These are phyloP conservation scores for Asterophora lycoperdoides DNA, from an alignment of 768 basidiomycete species.

Conservation along the genomic window DNA sequence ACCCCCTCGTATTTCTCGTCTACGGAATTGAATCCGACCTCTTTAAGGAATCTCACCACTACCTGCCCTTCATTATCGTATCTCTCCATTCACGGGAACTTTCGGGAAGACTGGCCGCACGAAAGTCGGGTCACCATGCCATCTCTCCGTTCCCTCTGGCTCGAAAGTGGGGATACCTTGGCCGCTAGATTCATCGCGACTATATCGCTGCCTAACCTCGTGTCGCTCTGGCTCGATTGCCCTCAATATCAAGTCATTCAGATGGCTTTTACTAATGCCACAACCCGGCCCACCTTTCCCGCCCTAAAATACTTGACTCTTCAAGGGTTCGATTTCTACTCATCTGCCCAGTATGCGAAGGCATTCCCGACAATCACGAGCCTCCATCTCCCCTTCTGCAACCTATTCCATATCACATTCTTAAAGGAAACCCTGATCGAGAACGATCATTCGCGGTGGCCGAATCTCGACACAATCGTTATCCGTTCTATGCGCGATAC, in stretches of 20 bases:
- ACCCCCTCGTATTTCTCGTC: slow-evolving; percentile 7
- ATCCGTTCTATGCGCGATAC: slow-evolving; percentile 26
- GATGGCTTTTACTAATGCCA: background rate
- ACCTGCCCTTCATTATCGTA: slow-evolving; percentile 22
- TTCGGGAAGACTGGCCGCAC: slow-evolving; percentile 19
- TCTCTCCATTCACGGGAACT: slow-evolving; percentile 27
- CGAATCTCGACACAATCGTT: slow-evolving; percentile 23
- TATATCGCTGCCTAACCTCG: slow-evolving; percentile 26
- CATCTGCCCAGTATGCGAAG: slow-evolving; percentile 16
- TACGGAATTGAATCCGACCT: slow-evolving; percentile 6
- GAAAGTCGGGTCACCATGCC: slow-evolving; percentile 14
- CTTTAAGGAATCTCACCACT: slow-evolving; percentile 1
- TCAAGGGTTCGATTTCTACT: slow-evolving; percentile 20
- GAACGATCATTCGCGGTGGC: slow-evolving; percentile 16
- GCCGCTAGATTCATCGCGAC: slow-evolving; percentile 26
- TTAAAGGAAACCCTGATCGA: slow-evolving; percentile 18
- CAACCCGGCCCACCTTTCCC: slow-evolving; percentile 23
- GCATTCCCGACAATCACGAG: slow-evolving; percentile 29
- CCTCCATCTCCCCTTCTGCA: slow-evolving; percentile 27
- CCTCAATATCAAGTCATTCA: slow-evolving; percentile 16
- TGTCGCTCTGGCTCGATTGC: slow-evolving; percentile 33
- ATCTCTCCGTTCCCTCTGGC: slow-evolving; percentile 27
- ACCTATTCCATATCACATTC: slow-evolving; percentile 16
- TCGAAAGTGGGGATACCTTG: slow-evolving; percentile 20
- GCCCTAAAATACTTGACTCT: slow-evolving; percentile 31